phyloP scores from a whole-genome alignment of 306 rosid species.

The Vigna reflexopilosa region DNA sequence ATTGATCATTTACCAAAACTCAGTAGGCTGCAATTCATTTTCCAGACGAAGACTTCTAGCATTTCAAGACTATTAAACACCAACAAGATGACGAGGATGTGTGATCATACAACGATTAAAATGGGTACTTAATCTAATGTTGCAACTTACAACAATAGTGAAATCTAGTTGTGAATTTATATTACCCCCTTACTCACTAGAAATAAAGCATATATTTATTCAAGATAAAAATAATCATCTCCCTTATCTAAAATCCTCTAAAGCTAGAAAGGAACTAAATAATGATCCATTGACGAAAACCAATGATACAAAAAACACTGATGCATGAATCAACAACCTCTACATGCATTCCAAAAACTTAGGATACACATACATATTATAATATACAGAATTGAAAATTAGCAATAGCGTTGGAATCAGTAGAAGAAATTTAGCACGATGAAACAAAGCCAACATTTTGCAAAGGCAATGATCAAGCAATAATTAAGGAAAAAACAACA shows the following conservation, averaged over 20 bases:
- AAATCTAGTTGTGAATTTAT: neutral
- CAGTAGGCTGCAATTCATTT: slow-evolving; percentile 9
- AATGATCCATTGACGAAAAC: neutral
- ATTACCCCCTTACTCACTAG: neutral
- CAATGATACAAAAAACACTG: neutral
- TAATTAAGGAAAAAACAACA: neutral
- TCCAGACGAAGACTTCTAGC: neutral
- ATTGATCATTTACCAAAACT: slow-evolving; percentile 13
- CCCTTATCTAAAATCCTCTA: neutral
- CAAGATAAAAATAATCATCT: neutral
- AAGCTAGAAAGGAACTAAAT: neutral
- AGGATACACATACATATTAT: neutral
- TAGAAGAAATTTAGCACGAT: slow-evolving; percentile 15
- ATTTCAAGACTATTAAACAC: slow-evolving; percentile 1
- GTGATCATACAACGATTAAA: neutral
- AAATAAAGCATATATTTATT: neutral
- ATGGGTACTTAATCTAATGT: neutral
- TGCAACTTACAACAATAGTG: neutral
- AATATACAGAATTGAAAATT: neutral
- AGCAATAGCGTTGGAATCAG: slow-evolving; percentile 12
- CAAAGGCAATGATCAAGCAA: neutral
- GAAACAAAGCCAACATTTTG: neutral
- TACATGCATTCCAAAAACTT: neutral
- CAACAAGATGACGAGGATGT: neutral
- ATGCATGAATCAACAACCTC: slow-evolving; percentile 21